Percentiles rank a stretch among this genome's conserved stretches.
Evolutionary conservation across 2,329 filamentous ascomycete genomes (phyloP).

Genomic region (Ophiostoma pallidulum): DNA sequence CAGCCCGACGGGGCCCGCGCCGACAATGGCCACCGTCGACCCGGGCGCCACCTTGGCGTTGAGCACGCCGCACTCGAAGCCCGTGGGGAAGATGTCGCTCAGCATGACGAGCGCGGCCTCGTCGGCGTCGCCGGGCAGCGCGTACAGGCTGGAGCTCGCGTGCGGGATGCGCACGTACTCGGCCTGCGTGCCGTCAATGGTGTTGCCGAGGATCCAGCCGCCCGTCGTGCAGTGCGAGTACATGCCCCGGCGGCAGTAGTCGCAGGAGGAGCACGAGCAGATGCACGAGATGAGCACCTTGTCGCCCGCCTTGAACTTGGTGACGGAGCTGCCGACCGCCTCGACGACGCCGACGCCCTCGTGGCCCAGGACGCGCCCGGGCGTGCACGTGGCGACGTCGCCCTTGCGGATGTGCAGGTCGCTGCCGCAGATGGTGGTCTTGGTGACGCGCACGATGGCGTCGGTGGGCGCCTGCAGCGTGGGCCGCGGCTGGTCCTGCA

Average conservation of each 20-base stretch:
- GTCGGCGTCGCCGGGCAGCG: slow-evolving; percentile 68
- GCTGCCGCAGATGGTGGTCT: slow-evolving; percentile 49
- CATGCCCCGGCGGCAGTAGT: slow-evolving; percentile 68
- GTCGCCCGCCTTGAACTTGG: slow-evolving; percentile 54
- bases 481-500: slow-evolving; percentile 63
- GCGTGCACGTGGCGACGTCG: slow-evolving; percentile 46
- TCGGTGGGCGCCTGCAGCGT: slow-evolving; percentile 63
- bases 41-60: slow-evolving; percentile 43
- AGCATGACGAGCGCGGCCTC: slow-evolving; percentile 47
- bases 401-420: slow-evolving; percentile 51
- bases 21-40: slow-evolving; percentile 43
- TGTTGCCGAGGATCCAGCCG: too few species aligned
- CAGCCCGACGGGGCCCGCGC: slow-evolving; percentile 47
- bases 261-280: slow-evolving; percentile 72
- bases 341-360: slow-evolving; percentile 50
- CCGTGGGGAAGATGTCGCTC: slow-evolving; percentile 48
- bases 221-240: slow-evolving; percentile 76
- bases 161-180: slow-evolving; percentile 78
- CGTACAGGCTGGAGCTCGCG: slow-evolving; percentile 71
- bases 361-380: slow-evolving; percentile 59
- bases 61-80: slow-evolving; percentile 43
- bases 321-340: slow-evolving; percentile 45
- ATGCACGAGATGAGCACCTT: slow-evolving; percentile 85
- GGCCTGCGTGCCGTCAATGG: slow-evolving; percentile 81
- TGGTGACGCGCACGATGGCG: slow-evolving; percentile 70